A percentile compares a stretch with the other conserved stretches of the same genome.
Evolutionary conservation across 2,329 filamentous ascomycete genomes (phyloP).

Genomic region (Pleomassaria siparia): DNA sequence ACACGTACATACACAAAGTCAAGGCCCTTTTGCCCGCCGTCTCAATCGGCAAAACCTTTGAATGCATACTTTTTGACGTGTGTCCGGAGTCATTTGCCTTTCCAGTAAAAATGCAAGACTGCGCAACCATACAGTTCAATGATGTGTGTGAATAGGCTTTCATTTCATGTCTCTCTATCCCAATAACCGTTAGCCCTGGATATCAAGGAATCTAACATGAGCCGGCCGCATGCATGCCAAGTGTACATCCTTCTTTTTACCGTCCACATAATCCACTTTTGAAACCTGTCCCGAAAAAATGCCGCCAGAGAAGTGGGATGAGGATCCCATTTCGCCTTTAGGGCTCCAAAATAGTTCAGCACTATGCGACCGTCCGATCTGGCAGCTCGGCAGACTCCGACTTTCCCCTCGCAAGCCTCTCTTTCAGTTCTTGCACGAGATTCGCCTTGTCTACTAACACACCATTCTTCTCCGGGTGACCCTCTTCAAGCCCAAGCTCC

Average conservation of each 20-base stretch:
- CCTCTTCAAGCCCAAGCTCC: conserved; percentile 75
- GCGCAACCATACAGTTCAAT: too few relatives aligned
- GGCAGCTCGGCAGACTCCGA: background rate
- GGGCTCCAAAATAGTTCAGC: background rate
- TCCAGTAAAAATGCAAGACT: too few relatives aligned
- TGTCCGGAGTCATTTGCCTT: too few relatives aligned
- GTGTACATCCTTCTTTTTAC: background rate
- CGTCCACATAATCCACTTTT: background rate
- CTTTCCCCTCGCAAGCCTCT: background rate
- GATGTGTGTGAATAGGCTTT: background rate
- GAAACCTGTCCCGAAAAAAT: background rate
- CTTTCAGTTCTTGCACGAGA: conserved; percentile 65
- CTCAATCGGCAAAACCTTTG: too few relatives aligned
- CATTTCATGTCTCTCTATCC: background rate
- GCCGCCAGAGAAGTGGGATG: background rate
- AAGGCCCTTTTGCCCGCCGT: too few relatives aligned
- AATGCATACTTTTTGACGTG: too few relatives aligned
- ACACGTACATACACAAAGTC: too few relatives aligned
- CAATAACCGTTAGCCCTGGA: background rate
- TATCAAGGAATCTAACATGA: conserved; percentile 2
- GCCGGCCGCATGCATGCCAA: background rate
- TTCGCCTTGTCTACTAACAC: conserved; percentile 68
- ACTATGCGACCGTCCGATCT: conserved; percentile 5
- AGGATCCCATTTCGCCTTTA: background rate
- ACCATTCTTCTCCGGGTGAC: conserved; percentile 88